These are phyloP conservation scores for Periconia digitata DNA, from an alignment of 2,329 filamentous ascomycete genomes.

Conservation along the genomic window DNA sequence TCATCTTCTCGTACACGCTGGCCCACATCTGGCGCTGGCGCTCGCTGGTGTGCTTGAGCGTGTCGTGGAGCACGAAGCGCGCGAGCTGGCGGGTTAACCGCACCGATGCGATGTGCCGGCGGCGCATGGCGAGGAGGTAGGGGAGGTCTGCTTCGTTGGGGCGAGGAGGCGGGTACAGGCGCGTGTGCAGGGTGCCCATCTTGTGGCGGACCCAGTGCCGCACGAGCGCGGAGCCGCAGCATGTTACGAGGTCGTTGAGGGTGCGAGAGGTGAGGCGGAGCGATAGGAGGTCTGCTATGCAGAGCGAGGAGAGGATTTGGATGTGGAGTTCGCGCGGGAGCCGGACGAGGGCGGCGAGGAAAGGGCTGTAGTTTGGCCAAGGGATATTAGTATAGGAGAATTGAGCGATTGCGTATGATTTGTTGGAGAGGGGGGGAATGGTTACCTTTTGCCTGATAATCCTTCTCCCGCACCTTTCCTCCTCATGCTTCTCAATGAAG, in stretches of 20 bases:
- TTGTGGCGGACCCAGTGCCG: slow-evolving; percentile 38
- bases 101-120: slow-evolving; percentile 39
- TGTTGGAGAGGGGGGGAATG: neutral
- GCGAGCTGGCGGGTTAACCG: slow-evolving; percentile 38
- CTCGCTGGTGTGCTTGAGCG: slow-evolving; percentile 25
- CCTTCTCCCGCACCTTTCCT: slow-evolving; percentile 22
- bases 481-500: slow-evolving; percentile 33
- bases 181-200: slow-evolving; percentile 36
- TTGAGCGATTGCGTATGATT: neutral
- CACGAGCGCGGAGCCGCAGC: slow-evolving; percentile 36
- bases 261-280: slow-evolving; percentile 34
- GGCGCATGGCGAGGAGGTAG: slow-evolving; percentile 38
- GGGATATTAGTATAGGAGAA: slow-evolving; percentile 5
- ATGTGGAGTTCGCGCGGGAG: slow-evolving; percentile 40
- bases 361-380: slow-evolving; percentile 26
- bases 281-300: slow-evolving; percentile 36
- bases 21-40: slow-evolving; percentile 37
- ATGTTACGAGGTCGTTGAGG: slow-evolving; percentile 33
- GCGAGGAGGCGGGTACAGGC: slow-evolving; percentile 37
- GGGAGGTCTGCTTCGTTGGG: slow-evolving; percentile 33
- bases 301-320: slow-evolving; percentile 36
- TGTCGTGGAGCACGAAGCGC: slow-evolving; percentile 34
- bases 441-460: slow-evolving; percentile 27
- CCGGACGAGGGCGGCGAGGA: slow-evolving; percentile 34
- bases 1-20: slow-evolving; percentile 40